Conservation (phyloP, 176 grass and related monocot genomes). For the Poa pratensis region DNA sequence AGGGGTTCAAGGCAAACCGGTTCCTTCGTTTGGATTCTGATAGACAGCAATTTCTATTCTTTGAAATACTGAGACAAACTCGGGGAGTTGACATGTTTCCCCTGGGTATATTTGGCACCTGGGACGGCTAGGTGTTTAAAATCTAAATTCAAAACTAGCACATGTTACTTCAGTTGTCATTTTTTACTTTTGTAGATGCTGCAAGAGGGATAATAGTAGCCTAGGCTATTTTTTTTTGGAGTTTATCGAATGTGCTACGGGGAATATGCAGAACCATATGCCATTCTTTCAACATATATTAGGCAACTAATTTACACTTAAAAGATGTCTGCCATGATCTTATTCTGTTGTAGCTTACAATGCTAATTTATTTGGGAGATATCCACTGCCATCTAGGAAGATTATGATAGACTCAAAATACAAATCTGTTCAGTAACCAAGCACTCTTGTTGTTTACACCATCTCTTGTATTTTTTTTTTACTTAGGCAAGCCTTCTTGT, state of each 20-base stretch:
- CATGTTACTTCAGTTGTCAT: constrained; percentile 6
- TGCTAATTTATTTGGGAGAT: not conserved
- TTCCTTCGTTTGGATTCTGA: constrained; percentile 18
- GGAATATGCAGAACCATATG: not conserved
- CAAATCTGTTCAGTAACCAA: not conserved
- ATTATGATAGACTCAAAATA: not conserved
- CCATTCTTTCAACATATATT: not conserved
- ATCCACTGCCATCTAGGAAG: constrained; percentile 18
- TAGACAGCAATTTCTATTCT: not conserved
- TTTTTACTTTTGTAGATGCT: not conserved
- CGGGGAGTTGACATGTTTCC: not conserved
- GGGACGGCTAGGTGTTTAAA: not conserved
- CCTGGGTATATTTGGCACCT: not conserved
- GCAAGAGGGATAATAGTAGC: not conserved
- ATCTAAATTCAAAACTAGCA: not conserved
- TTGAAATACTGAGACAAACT: not conserved
- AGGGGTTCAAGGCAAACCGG: constrained; percentile 13
- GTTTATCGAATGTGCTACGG: not conserved
- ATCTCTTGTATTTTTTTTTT: not conserved
- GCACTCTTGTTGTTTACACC: constrained; percentile 38
- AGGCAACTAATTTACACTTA: not conserved
- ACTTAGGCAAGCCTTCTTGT: constrained; percentile 9
- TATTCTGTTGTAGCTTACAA: not conserved
- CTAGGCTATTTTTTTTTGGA: not conserved
- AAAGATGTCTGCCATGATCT: not conserved